Evolutionary conservation across 2,329 filamentous ascomycete genomes (phyloP).

Genomic region (Sporothrix inflata): DNA sequence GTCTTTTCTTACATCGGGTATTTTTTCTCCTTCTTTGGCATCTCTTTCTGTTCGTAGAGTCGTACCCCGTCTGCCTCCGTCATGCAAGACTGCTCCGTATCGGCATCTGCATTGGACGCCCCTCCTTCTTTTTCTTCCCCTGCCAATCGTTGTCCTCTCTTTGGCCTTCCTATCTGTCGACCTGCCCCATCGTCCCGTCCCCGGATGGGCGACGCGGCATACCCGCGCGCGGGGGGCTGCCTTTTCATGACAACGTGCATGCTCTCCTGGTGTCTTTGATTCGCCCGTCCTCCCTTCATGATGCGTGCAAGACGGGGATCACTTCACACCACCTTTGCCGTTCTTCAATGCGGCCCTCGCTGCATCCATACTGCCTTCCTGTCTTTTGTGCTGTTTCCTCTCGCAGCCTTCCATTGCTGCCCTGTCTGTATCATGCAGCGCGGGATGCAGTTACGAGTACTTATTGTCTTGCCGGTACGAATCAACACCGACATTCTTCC

Average conservation of each 20-base stretch:
- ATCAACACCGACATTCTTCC: not conserved
- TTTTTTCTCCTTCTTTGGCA: not conserved
- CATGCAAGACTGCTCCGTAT: not conserved
- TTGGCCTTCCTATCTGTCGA: not conserved
- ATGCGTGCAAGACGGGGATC: not conserved
- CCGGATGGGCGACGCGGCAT: slow-evolving; percentile 1
- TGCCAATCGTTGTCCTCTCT: not conserved
- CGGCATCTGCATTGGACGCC: not conserved
- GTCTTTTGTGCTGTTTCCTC: not conserved
- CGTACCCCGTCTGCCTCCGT: not conserved
- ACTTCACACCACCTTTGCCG: not conserved
- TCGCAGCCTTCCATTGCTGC: not conserved
- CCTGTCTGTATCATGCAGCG: not conserved
- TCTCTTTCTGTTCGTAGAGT: not conserved
- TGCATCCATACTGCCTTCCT: not conserved
- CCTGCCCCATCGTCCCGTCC: not conserved
- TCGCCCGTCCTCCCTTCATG: not conserved
- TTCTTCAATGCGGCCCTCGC: not conserved
- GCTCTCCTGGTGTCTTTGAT: not conserved
- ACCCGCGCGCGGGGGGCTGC: not conserved
- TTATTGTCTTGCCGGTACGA: not conserved
- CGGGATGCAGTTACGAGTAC: not conserved
- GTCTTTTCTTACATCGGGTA: too few species aligned
- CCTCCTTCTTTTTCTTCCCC: not conserved
- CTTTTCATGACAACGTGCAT: slow-evolving; percentile 5